Conservation (phyloP, 2,329 filamentous ascomycete species). For the Orbilia blumenaviensis region DNA sequence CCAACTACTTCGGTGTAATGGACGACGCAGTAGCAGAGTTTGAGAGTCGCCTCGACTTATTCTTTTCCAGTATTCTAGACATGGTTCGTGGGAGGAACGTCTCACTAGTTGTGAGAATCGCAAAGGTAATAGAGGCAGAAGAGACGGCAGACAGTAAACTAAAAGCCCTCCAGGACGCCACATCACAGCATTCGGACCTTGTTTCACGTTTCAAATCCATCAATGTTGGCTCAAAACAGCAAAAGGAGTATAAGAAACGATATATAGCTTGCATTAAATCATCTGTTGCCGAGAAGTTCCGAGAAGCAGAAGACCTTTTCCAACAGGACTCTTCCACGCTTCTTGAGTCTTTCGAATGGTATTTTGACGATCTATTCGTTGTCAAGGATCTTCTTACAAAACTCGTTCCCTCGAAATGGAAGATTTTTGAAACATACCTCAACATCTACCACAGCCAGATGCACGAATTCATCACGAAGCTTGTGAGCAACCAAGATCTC, state of each 20-base stretch:
- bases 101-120: constrained; percentile 87
- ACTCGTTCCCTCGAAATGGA: constrained; percentile 96
- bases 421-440: constrained; percentile 87
- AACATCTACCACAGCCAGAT: constrained; percentile 92
- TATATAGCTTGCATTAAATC: constrained; percentile 82
- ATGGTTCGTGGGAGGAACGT: constrained; percentile 87
- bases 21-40: constrained; percentile 93
- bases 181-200: constrained; percentile 94
- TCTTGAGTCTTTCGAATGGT: constrained; percentile 92
- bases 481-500: constrained; percentile 85
- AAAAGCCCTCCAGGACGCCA: constrained; percentile 87
- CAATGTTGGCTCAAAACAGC: constrained; percentile 87
- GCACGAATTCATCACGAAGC: constrained; percentile 87
- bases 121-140: constrained; percentile 91
- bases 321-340: constrained; percentile 81
- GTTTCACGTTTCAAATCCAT: constrained; percentile 84
- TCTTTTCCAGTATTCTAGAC: constrained; percentile 88
- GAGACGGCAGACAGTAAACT: constrained; percentile 96
- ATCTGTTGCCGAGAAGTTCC: constrained; percentile 78
- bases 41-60: constrained; percentile 88
- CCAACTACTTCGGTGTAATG: constrained; percentile 86
- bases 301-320: constrained; percentile 76
- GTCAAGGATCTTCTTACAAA: constrained; percentile 91
- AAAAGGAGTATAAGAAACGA: constrained; percentile 96
- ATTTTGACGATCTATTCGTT: constrained; percentile 95